phyloP scores from a whole-genome alignment of 2,329 filamentous ascomycete genomes.

The Beauveria caledonica region DNA sequence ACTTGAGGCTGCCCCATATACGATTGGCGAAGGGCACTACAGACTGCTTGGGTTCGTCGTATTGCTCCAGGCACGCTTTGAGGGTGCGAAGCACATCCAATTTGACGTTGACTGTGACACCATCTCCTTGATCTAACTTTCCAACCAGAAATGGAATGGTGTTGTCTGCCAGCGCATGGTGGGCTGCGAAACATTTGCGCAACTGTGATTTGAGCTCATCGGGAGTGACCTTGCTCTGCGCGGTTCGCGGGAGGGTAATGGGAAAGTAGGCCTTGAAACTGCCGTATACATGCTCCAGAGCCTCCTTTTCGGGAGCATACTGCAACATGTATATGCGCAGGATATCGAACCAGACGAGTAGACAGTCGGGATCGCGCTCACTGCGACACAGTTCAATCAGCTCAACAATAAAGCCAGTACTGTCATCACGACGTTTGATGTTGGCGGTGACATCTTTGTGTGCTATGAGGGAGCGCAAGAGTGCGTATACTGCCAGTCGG shows the following conservation, averaged over 20 bases:
- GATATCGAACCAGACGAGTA: conserved; percentile 50
- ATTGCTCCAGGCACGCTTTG: conserved; percentile 43
- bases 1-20: conserved; percentile 54
- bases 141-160: conserved; percentile 46
- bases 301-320: conserved; percentile 36
- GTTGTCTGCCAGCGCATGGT: conserved; percentile 35
- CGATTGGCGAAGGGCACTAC: conserved; percentile 41
- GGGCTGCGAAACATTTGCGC: conserved; percentile 45
- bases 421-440: conserved; percentile 35
- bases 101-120: conserved; percentile 51
- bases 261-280: conserved; percentile 53
- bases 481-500: conserved; percentile 42
- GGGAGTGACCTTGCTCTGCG: conserved; percentile 45
- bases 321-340: conserved; percentile 35
- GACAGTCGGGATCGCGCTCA: conserved; percentile 49
- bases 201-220: conserved; percentile 47
- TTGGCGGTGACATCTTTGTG: conserved; percentile 35
- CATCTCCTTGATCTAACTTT: conserved; percentile 51
- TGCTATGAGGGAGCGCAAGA: conserved; percentile 37
- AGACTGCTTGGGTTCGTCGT: conserved; percentile 36
- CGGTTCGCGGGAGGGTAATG: conserved; percentile 45
- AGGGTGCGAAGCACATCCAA: conserved; percentile 50
- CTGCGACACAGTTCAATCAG: conserved; percentile 43
- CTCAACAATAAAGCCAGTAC: conserved; percentile 38
- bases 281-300: conserved; percentile 43